A percentile compares a stretch with the other conserved stretches of the same genome.
phyloP scores from a whole-genome alignment of 352 stramenopile species.

The Phytophthora cactorum region DNA sequence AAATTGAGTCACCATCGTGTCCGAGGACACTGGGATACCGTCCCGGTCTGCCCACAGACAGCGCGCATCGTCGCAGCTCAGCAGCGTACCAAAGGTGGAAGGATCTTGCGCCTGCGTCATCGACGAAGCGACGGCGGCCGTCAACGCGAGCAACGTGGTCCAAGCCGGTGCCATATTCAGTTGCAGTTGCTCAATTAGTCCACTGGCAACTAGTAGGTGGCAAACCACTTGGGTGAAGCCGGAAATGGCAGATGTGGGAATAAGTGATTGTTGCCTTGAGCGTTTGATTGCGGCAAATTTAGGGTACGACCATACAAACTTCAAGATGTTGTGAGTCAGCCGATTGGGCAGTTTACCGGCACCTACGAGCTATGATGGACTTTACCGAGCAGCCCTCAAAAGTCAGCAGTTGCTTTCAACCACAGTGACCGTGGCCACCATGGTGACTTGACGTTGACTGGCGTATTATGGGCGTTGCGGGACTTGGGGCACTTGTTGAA shows the following conservation, averaged over 20 bases:
- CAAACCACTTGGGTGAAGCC: constrained; percentile 15
- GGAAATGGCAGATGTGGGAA: constrained; percentile 19
- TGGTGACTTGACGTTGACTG: not conserved
- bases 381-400: not conserved
- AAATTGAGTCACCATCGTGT: constrained; percentile 69
- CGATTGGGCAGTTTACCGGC: not conserved
- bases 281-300: constrained; percentile 26
- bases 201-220: constrained; percentile 1
- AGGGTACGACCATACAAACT: constrained; percentile 21
- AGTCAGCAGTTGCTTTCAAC: no score
- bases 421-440: not conserved
- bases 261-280: constrained; percentile 1
- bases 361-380: constrained; percentile 3
- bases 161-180: constrained; percentile 14
- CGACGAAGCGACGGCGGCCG: constrained; percentile 1
- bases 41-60: constrained; percentile 67
- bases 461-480: constrained; percentile 14
- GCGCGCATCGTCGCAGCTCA: constrained; percentile 43
- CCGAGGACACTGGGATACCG: constrained; percentile 39
- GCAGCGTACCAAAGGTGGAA: constrained; percentile 64
- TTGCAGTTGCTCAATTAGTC: constrained; percentile 3
- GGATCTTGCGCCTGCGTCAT: constrained; percentile 15
- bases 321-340: constrained; percentile 22
- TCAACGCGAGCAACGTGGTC: constrained; percentile 10
- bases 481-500: constrained; percentile 9